Evolutionary conservation across 805 yeast genomes (phyloP), one percentile per base, ranked within the genome.

Genomic region (Wickerhamiella alocasiicola): DNA sequence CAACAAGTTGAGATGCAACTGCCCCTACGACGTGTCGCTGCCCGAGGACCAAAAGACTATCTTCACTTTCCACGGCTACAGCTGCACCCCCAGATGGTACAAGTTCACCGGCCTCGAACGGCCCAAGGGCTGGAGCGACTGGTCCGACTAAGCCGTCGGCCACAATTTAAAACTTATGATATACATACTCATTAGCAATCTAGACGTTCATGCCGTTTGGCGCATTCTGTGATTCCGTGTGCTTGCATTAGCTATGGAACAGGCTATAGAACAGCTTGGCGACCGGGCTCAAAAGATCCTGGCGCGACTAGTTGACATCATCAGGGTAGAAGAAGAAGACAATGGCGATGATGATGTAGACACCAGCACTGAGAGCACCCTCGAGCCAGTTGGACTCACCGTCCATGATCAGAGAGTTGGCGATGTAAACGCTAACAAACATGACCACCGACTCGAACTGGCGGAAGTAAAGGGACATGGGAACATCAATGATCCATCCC

Each of bases 331-430:
- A 82, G 65, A 70, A 82, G 67, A 91, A 91, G 1, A 96, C 87
- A 51, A 91, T 67, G 2, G 94, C 95, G 42, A 85, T 78, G 43
- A 91, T 79, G 44, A 78, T 57, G 57, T 91, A 91, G 40, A 94
- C 82, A 45, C 93, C 77, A 43, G 91, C 59, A 49, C 91, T 68
- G 91, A 91, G 78, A 28, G 78, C 84, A 41, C 98, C 98, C 66
- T 91, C 98, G 41, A 91, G 70, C 96, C 97, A 91, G 59, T 91
- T 88, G 45, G 87, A 75, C 60, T 84, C 94, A 44, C 98, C 98
- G 57, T 91, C 98, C 46, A 81, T 70, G 48, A 91, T 79, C 52
- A 87, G 70, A 58, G 81, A 79, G 55, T 87, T 87, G 28, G 93
- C 76, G 47, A 91, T 75, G 59, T 87, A 79, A 46, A 91, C 94